Percentiles rank a stretch among this genome's conserved stretches.
phyloP scores from a whole-genome alignment of 208 protist species.

The Herpetomonas muscarum region DNA sequence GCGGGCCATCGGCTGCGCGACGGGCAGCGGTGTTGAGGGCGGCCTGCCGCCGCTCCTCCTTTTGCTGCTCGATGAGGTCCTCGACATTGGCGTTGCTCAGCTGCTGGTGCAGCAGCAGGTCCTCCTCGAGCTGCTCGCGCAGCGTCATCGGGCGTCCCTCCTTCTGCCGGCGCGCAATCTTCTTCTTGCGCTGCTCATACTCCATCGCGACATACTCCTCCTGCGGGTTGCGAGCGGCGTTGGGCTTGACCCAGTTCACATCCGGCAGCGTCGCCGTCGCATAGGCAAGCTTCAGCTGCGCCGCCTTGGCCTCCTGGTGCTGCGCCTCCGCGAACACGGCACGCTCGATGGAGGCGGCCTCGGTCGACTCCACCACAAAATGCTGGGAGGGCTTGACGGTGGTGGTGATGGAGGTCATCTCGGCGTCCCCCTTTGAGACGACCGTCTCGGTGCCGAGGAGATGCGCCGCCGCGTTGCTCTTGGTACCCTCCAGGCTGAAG shows the following conservation, averaged over 20 bases:
- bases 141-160: conserved; percentile 79
- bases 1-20: neutral
- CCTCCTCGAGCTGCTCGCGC: conserved; percentile 75
- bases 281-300: conserved; percentile 43
- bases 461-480: conserved; percentile 42
- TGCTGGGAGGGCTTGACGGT: conserved; percentile 45
- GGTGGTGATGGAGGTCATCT: conserved; percentile 47
- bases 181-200: conserved; percentile 63
- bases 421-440: conserved; percentile 41
- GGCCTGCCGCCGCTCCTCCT: conserved; percentile 35
- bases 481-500: conserved; percentile 43
- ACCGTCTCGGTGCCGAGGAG: conserved; percentile 42
- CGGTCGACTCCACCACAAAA: conserved; percentile 53
- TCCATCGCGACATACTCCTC: conserved; percentile 80
- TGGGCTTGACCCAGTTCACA: conserved; percentile 67
- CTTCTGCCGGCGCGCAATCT: conserved; percentile 58
- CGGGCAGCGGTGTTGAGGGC: conserved; percentile 3
- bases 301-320: conserved; percentile 31
- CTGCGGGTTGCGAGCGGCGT: conserved; percentile 28
- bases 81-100: conserved; percentile 42
- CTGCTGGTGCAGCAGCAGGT: conserved; percentile 57
- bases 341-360: conserved; percentile 63
- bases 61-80: conserved; percentile 51
- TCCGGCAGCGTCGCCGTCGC: conserved; percentile 38
- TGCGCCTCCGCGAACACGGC: conserved; percentile 63